These are phyloP conservation scores for Cordyceps fumosorosea DNA, from an alignment of 2,329 filamentous ascomycete genomes.

Conservation along the genomic window DNA sequence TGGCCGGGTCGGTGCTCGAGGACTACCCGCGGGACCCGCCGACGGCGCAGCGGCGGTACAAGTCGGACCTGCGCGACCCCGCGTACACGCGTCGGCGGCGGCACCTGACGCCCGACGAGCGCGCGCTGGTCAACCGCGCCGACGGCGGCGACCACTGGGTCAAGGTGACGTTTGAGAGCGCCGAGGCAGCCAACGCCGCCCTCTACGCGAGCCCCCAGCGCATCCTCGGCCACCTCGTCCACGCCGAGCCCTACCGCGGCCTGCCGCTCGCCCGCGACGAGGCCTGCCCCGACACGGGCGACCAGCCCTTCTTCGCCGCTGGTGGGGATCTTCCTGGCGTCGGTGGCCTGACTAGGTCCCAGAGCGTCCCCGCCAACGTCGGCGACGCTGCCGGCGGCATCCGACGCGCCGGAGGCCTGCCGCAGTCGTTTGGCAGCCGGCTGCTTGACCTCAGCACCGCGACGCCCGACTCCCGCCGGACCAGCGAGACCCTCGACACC, in stretches of 20 bases:
- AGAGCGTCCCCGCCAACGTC: conserved; percentile 29
- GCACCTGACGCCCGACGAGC: conserved; percentile 63
- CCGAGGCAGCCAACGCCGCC: conserved; percentile 63
- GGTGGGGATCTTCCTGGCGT: conserved; percentile 27
- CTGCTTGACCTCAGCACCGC: conserved; percentile 32
- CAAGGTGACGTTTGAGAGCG: conserved; percentile 73
- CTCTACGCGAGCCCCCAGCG: conserved; percentile 64
- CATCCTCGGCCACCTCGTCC: conserved; percentile 63
- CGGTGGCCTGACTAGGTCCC: conserved; percentile 27
- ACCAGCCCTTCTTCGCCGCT: neutral
- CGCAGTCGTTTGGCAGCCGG: conserved; percentile 30
- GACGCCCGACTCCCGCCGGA: conserved; percentile 39
- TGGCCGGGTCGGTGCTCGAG: conserved; percentile 83
- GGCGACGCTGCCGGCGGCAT: conserved; percentile 22
- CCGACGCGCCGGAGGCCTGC: conserved; percentile 25
- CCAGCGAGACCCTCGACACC: conserved; percentile 53
- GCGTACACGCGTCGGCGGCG: conserved; percentile 56
- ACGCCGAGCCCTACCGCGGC: conserved; percentile 63
- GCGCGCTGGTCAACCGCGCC: conserved; percentile 72
- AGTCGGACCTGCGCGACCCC: conserved; percentile 66
- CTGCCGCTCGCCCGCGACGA: conserved; percentile 58
- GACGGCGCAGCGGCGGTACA: conserved; percentile 61
- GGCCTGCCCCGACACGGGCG: conserved; percentile 44
- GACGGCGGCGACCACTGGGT: conserved; percentile 89
- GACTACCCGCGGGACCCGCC: conserved; percentile 88